Conservation (phyloP, 495 filamentous ascomycete species). For the Diplogelasinospora grovesii region DNA sequence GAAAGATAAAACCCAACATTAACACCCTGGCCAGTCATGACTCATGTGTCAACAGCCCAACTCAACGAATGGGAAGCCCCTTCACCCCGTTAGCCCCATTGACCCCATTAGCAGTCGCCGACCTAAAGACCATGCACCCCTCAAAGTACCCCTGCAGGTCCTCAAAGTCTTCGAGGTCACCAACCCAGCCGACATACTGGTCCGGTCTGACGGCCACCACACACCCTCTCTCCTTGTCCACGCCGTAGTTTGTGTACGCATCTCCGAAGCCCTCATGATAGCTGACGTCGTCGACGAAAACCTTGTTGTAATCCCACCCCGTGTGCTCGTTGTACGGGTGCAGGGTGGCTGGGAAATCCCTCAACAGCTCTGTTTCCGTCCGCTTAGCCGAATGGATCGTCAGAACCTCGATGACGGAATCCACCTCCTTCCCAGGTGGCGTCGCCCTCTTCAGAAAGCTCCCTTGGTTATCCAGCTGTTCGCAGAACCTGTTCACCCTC, state of each 20-base stretch:
- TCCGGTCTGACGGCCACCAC: conserved; percentile 53
- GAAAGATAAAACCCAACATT: too few relatives aligned
- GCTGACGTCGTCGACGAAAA: conserved; percentile 57
- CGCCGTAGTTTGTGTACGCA: conserved; percentile 58
- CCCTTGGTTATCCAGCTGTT: conserved; percentile 25
- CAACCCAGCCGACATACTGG: conserved; percentile 56
- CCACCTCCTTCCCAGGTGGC: conserved; percentile 28
- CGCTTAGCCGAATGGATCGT: conserved; percentile 52
- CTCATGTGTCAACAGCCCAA: too few relatives aligned
- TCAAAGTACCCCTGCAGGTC: conserved; percentile 34
- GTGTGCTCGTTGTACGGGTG: conserved; percentile 50
- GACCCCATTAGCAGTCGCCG: too few relatives aligned
- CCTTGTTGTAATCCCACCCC: conserved; percentile 60
- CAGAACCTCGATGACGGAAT: conserved; percentile 51
- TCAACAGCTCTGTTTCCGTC: conserved; percentile 43
- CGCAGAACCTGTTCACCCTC: conserved; percentile 41
- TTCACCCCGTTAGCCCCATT: too few relatives aligned
- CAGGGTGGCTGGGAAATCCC: conserved; percentile 51
- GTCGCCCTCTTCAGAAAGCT: conserved; percentile 40
- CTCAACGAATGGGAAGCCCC: too few relatives aligned
- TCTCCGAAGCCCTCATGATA: conserved; percentile 55
- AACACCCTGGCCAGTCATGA: too few relatives aligned
- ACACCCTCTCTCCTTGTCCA: conserved; percentile 52
- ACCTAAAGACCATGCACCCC: conserved; percentile 26
- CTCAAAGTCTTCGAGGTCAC: conserved; percentile 47